These are phyloP conservation scores for Coemansia aciculifera DNA, from an alignment of 192 early-diverging fungal species.

Conservation along the genomic window DNA sequence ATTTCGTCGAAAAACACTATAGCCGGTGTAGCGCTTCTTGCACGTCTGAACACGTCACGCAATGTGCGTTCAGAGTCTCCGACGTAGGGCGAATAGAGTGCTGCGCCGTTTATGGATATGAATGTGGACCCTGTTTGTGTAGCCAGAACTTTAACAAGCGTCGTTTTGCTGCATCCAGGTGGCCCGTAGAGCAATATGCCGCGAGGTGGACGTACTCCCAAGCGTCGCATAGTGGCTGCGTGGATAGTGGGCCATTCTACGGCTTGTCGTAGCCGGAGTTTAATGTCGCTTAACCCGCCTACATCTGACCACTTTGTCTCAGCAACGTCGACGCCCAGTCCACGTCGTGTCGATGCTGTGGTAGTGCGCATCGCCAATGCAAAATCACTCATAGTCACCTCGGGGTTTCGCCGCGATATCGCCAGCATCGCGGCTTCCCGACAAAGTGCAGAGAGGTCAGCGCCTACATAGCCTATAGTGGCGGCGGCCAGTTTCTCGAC, in stretches of 20 bases:
- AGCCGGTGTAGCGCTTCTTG: constrained; percentile 74
- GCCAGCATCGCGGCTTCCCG: constrained; percentile 71
- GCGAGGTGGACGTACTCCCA: constrained; percentile 79
- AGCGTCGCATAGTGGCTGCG: constrained; percentile 61
- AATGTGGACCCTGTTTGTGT: constrained; percentile 72
- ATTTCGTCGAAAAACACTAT: constrained; percentile 97
- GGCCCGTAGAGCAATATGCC: constrained; percentile 97
- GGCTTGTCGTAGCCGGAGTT: constrained; percentile 74
- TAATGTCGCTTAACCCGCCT: constrained; percentile 83
- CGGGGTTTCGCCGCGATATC: background rate
- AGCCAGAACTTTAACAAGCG: constrained; percentile 86
- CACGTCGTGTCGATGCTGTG: constrained; percentile 73
- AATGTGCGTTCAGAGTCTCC: constrained; percentile 52
- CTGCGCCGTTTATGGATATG: constrained; percentile 60
- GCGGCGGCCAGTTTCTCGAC: constrained; percentile 58
- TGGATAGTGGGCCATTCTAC: constrained; percentile 89
- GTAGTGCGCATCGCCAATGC: constrained; percentile 61
- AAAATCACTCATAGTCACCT: constrained; percentile 64
- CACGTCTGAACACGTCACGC: constrained; percentile 76
- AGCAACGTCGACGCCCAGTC: constrained; percentile 63
- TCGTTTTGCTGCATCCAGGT: constrained; percentile 98
- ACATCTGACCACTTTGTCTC: constrained; percentile 77
- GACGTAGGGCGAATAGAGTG: constrained; percentile 36
- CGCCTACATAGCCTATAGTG: constrained; percentile 82
- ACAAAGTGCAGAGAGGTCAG: constrained; percentile 84